Conservation (phyloP, 306 rosid genomes). For the Inga oerstediana region DNA sequence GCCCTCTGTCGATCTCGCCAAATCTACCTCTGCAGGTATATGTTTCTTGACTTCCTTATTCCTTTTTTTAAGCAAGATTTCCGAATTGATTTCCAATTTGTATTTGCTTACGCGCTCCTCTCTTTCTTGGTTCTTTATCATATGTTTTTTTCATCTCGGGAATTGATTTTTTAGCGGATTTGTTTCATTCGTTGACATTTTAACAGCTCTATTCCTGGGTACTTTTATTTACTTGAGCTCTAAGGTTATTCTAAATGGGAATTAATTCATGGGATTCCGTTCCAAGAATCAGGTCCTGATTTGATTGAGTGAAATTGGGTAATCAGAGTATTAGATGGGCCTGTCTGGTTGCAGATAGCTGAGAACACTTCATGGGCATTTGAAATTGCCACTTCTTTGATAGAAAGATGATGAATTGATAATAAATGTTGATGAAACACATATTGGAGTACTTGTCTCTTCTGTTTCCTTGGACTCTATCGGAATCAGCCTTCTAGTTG, state of each 20-base stretch:
- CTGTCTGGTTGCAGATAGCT: slow-evolving; percentile 11
- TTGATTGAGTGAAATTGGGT: slow-evolving; percentile 28
- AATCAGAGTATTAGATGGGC: slow-evolving; percentile 31
- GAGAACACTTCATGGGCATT: slow-evolving; percentile 8
- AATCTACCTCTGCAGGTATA: slow-evolving; percentile 65
- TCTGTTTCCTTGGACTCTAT: not conserved
- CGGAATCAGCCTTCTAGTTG: slow-evolving; percentile 13
- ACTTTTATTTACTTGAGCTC: not conserved
- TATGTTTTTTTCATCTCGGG: slow-evolving; percentile 9
- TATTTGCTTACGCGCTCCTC: not conserved
- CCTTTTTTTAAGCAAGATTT: not conserved
- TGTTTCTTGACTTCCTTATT: not conserved
- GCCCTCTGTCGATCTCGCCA: slow-evolving; percentile 50
- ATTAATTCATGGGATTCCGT: slow-evolving; percentile 21
- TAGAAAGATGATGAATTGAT: slow-evolving; percentile 5
- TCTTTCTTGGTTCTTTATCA: not conserved
- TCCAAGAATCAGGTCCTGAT: slow-evolving; percentile 24
- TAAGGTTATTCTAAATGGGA: slow-evolving; percentile 12
- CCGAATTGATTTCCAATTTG: slow-evolving; percentile 9
- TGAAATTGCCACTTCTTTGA: slow-evolving; percentile 21
- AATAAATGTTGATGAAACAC: slow-evolving; percentile 12
- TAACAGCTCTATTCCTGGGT: not conserved
- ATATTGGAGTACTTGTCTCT: not conserved
- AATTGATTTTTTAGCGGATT: not conserved
- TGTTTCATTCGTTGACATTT: slow-evolving; percentile 11